Base-by-base conservation (phyloP, 345 rosid species). In the Salix purpurea region DNA sequence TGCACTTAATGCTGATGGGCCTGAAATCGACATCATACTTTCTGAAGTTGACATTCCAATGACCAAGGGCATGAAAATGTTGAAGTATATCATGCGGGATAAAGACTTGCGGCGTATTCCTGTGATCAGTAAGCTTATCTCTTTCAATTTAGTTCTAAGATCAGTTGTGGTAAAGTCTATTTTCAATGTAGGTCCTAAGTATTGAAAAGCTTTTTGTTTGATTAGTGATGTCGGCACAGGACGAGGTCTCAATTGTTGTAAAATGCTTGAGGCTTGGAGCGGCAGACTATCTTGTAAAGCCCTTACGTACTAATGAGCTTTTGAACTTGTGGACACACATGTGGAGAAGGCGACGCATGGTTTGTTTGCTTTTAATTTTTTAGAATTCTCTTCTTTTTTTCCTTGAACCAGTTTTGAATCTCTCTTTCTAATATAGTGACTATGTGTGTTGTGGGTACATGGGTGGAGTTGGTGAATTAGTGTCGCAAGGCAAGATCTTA, bases 21-120 rank as follows among this genome's bases (percentile, higher is more conserved):
- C 96, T 78, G 95, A 92, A 75, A 93, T 96, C 65, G 99, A 96
- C 87, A 88, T 96, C 44, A 92, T 96, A 76, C 94, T 96, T 68
- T 89, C 99, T 30, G 99, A 96, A 85, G 94, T 96, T 77, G 96
- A 96, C 88, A 93, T 96, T 74, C 99, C 97, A 76, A 90, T 93
- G 96, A 81, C 84, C 62, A 96, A 96, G 83, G 99, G 99, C 87
- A 86, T 91, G 91, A 96, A 96, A 88, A 85, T 93, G 96, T 83
- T 96, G 76, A 96, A 93, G 86, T 93, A 96, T 84, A 92, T 96
- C 70, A 86, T 87, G 6, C 88, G 92, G 69, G 91, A 96, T 85
- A 92, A 91, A 80, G 94, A 89, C 68, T 88, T 96, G 71, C 87
- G 83, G 19, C 94, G 91, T 69, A 96, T 96, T 83, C 99, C 99